These are phyloP conservation scores for Albatrellus ellisii DNA, from an alignment of 768 basidiomycete genomes.

Conservation along the genomic window DNA sequence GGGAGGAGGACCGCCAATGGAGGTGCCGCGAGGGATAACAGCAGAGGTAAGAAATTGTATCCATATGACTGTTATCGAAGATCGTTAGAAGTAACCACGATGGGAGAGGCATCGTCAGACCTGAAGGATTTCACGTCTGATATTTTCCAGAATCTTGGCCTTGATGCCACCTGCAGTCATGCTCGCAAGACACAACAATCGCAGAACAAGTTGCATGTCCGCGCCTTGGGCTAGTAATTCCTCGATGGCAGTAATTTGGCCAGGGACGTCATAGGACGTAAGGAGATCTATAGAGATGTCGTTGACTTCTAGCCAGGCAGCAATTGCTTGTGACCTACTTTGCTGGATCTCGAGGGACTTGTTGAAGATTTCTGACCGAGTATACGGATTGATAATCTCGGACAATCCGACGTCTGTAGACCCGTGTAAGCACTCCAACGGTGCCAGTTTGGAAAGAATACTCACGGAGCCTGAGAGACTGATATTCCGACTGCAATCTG, in stretches of 20 bases:
- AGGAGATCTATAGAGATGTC: slow-evolving; percentile 56
- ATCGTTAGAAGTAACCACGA: slow-evolving; percentile 13
- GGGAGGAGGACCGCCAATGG: slow-evolving; percentile 56
- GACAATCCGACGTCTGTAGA: slow-evolving; percentile 79
- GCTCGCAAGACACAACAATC: slow-evolving; percentile 79
- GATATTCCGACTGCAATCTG: slow-evolving; percentile 85
- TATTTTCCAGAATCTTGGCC: slow-evolving; percentile 67
- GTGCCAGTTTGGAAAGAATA: slow-evolving; percentile 8
- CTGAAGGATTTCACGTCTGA: slow-evolving; percentile 90
- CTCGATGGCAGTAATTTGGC: slow-evolving; percentile 79
- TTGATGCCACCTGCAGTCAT: slow-evolving; percentile 82
- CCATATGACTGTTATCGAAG: slow-evolving; percentile 50
- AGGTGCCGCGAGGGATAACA: slow-evolving; percentile 51
- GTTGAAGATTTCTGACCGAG: slow-evolving; percentile 80
- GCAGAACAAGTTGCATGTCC: slow-evolving; percentile 64
- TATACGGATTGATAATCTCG: slow-evolving; percentile 80
- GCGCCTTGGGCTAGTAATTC: slow-evolving; percentile 82
- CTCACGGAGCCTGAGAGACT: slow-evolving; percentile 80
- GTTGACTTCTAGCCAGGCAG: slow-evolving; percentile 1
- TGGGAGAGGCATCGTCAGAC: slow-evolving; percentile 17
- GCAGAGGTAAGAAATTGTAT: slow-evolving; percentile 54
- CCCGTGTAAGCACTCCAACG: slow-evolving; percentile 2
- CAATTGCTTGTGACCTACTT: slow-evolving; percentile 32
- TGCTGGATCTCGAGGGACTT: slow-evolving; percentile 92
- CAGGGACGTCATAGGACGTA: slow-evolving; percentile 74